Conservation (phyloP, 345 rosid species). For the Melaleuca alternifolia region DNA sequence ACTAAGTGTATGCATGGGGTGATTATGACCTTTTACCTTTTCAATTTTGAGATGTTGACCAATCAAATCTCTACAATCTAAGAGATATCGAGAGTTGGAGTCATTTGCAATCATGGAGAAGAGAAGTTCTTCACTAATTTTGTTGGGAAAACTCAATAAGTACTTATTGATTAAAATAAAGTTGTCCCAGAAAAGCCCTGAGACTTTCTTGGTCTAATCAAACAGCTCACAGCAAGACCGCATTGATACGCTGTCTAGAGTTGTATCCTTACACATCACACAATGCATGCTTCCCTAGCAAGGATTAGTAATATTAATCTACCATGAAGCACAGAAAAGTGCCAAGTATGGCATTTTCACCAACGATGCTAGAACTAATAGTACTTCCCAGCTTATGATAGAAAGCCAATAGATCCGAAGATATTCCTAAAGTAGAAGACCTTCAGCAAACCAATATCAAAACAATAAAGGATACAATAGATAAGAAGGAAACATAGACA, state of each 20-base stretch:
- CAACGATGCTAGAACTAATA: not conserved
- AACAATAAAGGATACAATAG: not conserved
- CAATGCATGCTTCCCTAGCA: not conserved
- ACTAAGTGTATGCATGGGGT: not conserved
- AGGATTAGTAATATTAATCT: not conserved
- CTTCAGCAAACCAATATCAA: not conserved
- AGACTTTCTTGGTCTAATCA: not conserved
- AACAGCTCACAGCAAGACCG: not conserved
- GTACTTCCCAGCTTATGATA: not conserved
- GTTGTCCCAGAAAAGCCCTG: not conserved
- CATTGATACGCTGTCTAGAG: not conserved
- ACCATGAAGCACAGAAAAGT: not conserved
- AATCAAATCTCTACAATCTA: not conserved
- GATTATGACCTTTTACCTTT: not conserved
- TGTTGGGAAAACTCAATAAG: not conserved
- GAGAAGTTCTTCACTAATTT: not conserved
- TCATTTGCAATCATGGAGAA: not conserved
- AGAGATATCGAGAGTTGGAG: not conserved
- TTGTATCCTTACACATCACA: not conserved
- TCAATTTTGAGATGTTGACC: not conserved
- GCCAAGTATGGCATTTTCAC: not conserved
- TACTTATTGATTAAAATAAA: not conserved
- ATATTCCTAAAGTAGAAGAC: not conserved
- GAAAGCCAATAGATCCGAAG: not conserved
- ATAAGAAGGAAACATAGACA: not conserved